phyloP scores from a whole-genome alignment of 805 yeast species.

The Wickerhamiella occidentalis region DNA sequence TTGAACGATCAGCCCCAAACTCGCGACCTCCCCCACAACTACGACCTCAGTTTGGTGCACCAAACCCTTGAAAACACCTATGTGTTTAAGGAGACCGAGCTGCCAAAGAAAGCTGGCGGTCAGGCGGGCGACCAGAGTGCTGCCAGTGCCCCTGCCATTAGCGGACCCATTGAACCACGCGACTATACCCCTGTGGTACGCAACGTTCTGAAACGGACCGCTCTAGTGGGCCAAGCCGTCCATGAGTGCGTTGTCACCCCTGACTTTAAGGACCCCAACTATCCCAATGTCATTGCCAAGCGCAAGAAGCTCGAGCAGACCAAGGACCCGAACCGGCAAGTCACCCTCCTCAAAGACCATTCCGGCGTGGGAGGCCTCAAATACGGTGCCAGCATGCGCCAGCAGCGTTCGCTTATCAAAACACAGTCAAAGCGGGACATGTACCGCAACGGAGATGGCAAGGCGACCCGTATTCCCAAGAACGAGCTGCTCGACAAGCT shows the following conservation, averaged over 20 bases:
- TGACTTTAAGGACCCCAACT: constrained; percentile 57
- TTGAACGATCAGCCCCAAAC: constrained; percentile 32
- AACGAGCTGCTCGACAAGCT: constrained; percentile 79
- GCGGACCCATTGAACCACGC: constrained; percentile 8
- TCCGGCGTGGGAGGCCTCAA: constrained; percentile 54
- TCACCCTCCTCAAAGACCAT: constrained; percentile 59
- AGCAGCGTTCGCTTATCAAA: constrained; percentile 22
- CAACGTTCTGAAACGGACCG: constrained; percentile 68
- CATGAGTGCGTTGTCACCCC: constrained; percentile 91
- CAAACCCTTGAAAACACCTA: constrained; percentile 73
- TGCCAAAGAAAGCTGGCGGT: constrained; percentile 29
- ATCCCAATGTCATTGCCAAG: constrained; percentile 47
- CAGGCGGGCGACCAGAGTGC: constrained; percentile 1
- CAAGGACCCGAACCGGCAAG: constrained; percentile 36
- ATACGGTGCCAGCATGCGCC: constrained; percentile 26
- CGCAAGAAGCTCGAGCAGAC: constrained; percentile 38
- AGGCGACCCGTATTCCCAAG: constrained; percentile 89
- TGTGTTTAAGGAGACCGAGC: constrained; percentile 77
- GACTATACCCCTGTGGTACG: constrained; percentile 12
- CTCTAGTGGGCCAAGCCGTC: constrained; percentile 71
- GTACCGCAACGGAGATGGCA: constrained; percentile 46
- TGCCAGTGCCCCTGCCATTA: neutral
- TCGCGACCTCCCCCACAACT: constrained; percentile 64
- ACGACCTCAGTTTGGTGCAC: constrained; percentile 67
- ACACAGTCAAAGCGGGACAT: constrained; percentile 24